Evolutionary conservation across 805 yeast species (phyloP).

Genomic region (Kodamaea lidongshanica): DNA sequence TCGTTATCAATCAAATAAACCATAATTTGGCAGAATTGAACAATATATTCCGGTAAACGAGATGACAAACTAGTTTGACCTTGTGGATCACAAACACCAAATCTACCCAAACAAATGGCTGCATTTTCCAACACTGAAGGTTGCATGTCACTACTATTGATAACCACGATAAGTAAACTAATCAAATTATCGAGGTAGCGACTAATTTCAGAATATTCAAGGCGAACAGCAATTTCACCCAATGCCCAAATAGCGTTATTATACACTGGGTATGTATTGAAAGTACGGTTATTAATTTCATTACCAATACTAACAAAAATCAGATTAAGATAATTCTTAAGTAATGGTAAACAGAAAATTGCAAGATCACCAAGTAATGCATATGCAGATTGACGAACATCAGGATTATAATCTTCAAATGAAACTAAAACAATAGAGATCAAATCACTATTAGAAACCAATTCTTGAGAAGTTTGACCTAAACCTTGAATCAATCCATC

Average conservation of each 20-base stretch:
- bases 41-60: constrained; percentile 50
- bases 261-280: constrained; percentile 54
- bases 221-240: constrained; percentile 75
- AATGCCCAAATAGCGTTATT: constrained; percentile 92
- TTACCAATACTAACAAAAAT: constrained; percentile 61
- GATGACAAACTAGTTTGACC: constrained; percentile 47
- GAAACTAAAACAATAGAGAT: constrained; percentile 62
- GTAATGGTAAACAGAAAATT: constrained; percentile 44
- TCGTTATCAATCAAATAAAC: constrained; percentile 65
- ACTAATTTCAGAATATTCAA: constrained; percentile 38
- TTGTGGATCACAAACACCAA: constrained; percentile 59
- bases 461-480: constrained; percentile 52
- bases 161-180: constrained; percentile 51
- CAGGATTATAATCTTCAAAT: constrained; percentile 68
- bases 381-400: constrained; percentile 89
- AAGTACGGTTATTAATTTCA: constrained; percentile 53
- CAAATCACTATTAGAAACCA: constrained; percentile 42
- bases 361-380: constrained; percentile 90
- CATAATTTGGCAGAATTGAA: constrained; percentile 68
- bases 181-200: constrained; percentile 52
- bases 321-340: constrained; percentile 43
- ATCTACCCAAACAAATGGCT: constrained; percentile 82
- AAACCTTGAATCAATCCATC: constrained; percentile 94
- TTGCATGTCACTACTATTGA: constrained; percentile 49
- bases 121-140: constrained; percentile 75